phyloP scores from a whole-genome alignment of 768 basidiomycete species.

The Lentinula raphanica region DNA sequence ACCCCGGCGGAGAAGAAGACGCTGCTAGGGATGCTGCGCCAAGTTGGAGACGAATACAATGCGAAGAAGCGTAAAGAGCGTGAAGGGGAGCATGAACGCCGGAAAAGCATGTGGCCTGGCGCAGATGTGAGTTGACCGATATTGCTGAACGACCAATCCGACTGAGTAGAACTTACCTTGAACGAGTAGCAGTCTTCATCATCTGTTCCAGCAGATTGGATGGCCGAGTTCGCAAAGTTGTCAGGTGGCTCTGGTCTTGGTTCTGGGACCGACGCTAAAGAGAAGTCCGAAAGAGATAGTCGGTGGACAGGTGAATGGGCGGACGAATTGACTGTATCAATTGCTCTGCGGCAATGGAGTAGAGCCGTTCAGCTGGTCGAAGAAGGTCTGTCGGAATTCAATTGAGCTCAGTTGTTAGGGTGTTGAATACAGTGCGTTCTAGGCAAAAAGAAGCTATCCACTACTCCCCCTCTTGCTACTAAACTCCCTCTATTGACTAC shows the following conservation, averaged over 20 bases:
- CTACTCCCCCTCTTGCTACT: slow-evolving; percentile 44
- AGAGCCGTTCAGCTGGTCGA: slow-evolving; percentile 82
- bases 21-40: slow-evolving; percentile 79
- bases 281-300: slow-evolving; percentile 73
- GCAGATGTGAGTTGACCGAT: slow-evolving; percentile 28
- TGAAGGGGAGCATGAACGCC: slow-evolving; percentile 86
- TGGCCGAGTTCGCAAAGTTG: slow-evolving; percentile 60
- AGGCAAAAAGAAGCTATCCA: slow-evolving; percentile 61
- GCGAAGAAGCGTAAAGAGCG: slow-evolving; percentile 89
- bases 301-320: slow-evolving; percentile 90
- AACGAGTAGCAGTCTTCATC: neutral
- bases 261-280: slow-evolving; percentile 52
- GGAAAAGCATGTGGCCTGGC: slow-evolving; percentile 69
- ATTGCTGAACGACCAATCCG: neutral
- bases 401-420: neutral
- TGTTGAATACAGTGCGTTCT: neutral
- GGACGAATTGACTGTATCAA: slow-evolving; percentile 87
- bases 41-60: slow-evolving; percentile 87
- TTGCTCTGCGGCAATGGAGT: slow-evolving; percentile 85
- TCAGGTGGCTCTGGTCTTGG: slow-evolving; percentile 22
- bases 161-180: neutral
- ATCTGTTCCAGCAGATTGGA: slow-evolving; percentile 63
- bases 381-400: slow-evolving; percentile 47
- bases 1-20: slow-evolving; percentile 78
- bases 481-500: slow-evolving; percentile 66